Evolutionary conservation across 805 yeast genomes (phyloP), one percentile per base, ranked within the genome.

Genomic region (Sugiyamaella chiloensis): DNA sequence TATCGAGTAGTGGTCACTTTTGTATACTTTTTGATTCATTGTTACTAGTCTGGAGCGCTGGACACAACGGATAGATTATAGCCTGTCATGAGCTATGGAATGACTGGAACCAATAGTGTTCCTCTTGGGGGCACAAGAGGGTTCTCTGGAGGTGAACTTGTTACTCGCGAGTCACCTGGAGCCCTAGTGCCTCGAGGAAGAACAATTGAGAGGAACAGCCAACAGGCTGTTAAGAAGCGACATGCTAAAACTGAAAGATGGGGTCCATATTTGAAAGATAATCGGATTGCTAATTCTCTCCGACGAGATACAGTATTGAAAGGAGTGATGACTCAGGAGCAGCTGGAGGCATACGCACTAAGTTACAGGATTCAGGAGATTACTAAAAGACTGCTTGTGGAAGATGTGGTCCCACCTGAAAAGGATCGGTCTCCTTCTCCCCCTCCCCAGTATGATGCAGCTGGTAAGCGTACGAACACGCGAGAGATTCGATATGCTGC

Each of bases 401-500:
- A 76, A 45, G 76, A 74, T 30, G 67, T 77, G 12, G 69, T 76
- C 8, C 62, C 66, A 0, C 83, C 83, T 0, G 45, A 72, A 68
- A 54, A 58, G 58, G 51, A 67, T 79, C 51, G 73, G 30, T 87
- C 95, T 1, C 88, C 90, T 0, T 87, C 96, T 1, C 98, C 98
- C 0, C 89, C 96, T 1, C 99, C 99, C 0, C 79, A 78, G 48
- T 93, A 93, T 65, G 98, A 93, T 66, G 65, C 73, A 24, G 66
- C 70, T 19, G 99, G 99, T 39, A 83, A 80, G 61, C 81, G 98
- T 60, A 80, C 79, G 7, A 93, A 93, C 62, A 89, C 98, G 0
- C 70, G 95, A 47, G 96, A 86, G 44, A 75, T 69, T 39, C 70
- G 96, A 44, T 78, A 79, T 51, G 70, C 73, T 44, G 75, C 78